These are phyloP conservation scores for Saccharata proteae DNA, from an alignment of 2,329 filamentous ascomycete genomes.

Conservation along the genomic window DNA sequence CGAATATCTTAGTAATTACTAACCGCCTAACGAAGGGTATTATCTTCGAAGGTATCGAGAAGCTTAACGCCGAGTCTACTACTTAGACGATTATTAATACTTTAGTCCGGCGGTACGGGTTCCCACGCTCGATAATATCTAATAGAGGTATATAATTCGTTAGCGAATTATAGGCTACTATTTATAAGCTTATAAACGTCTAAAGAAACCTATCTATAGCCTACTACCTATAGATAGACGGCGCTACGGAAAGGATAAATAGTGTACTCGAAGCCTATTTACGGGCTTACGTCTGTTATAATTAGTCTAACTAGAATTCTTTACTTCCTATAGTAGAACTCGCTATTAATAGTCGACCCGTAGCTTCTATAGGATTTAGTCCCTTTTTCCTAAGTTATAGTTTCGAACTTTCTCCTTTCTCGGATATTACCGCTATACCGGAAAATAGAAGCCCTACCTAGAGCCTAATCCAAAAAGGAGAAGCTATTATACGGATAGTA, in stretches of 20 bases:
- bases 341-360: no score
- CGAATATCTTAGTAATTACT: slow-evolving; percentile 2
- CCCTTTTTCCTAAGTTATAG: no score
- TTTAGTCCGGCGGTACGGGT: not conserved
- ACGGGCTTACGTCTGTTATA: no score
- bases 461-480: no score
- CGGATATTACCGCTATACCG: no score
- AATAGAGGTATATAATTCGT: not conserved
- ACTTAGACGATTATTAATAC: not conserved
- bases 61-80: not conserved
- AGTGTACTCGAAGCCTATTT: no score
- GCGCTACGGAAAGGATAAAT: not conserved
- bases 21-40: not conserved
- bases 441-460: no score
- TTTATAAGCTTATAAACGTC: not conserved
- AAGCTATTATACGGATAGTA: no score
- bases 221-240: not conserved
- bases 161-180: not conserved
- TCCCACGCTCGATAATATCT: not conserved
- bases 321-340: no score
- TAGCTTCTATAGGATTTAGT: no score
- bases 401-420: no score
- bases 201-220: not conserved
- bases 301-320: no score
- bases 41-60: not conserved